phyloP scores from a whole-genome alignment of 2,329 filamentous ascomycete species.

The Cladosporium colombiae region DNA sequence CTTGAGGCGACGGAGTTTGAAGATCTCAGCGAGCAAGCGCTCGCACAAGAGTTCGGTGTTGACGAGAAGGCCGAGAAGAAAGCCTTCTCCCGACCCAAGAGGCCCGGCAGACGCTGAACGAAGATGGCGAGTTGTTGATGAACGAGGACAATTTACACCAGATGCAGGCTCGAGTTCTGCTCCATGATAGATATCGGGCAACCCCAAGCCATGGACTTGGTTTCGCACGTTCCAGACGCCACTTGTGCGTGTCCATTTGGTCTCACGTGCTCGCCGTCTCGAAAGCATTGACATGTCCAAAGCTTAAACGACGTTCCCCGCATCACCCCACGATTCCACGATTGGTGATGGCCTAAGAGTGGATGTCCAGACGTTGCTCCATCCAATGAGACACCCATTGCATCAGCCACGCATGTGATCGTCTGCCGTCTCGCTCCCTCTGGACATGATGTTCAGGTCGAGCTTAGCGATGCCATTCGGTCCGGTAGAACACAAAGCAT shows the following conservation, averaged over 20 bases:
- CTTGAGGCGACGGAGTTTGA: constrained; percentile 64
- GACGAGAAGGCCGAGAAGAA: constrained; percentile 48
- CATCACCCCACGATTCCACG: constrained; percentile 17
- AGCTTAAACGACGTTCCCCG: not conserved
- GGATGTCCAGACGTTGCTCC: constrained; percentile 8
- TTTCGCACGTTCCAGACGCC: not conserved
- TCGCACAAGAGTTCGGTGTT: constrained; percentile 67
- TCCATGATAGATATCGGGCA: not conserved
- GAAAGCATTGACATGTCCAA: not conserved
- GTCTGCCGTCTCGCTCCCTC: not conserved
- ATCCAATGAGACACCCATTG: constrained; percentile 2
- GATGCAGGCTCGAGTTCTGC: not conserved
- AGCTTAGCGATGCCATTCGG: constrained; percentile 7
- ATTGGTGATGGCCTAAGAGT: not conserved
- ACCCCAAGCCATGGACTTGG: not conserved
- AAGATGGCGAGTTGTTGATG: not conserved
- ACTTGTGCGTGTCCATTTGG: not conserved
- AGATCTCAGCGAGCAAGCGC: constrained; percentile 68
- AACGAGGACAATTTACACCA: not conserved
- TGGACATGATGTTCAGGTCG: not conserved
- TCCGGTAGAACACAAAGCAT: not conserved
- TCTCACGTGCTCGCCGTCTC: not conserved
- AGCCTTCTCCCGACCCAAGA: constrained; percentile 75
- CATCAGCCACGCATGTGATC: constrained; percentile 13
- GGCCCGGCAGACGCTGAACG: constrained; percentile 63